Percentiles rank a stretch among this genome's conserved stretches.
phyloP scores from a whole-genome alignment of 78 protist species.

The Creolimax fragrantissima region DNA sequence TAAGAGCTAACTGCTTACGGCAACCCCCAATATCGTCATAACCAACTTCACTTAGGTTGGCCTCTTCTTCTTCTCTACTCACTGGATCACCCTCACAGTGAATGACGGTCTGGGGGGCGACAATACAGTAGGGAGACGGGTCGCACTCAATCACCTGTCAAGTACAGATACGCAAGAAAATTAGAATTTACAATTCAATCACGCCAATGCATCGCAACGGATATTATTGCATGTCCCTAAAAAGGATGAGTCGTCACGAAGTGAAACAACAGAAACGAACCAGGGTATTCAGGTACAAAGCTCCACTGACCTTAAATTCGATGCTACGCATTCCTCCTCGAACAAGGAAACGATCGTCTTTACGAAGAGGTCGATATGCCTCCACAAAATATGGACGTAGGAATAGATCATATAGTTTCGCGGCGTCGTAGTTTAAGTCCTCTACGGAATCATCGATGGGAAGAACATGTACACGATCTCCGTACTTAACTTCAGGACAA shows the following conservation, averaged over 20 bases:
- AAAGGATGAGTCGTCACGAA: too few relatives aligned
- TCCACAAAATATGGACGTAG: slow-evolving; percentile 97
- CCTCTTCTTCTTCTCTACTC: slow-evolving; percentile 98
- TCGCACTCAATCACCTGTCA: slow-evolving; percentile 89
- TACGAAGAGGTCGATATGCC: slow-evolving; percentile 98
- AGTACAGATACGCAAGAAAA: too few relatives aligned
- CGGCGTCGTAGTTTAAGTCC: slow-evolving; percentile 77
- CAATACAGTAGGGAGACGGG: slow-evolving; percentile 73
- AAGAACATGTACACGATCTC: slow-evolving; percentile 86
- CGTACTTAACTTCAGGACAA: slow-evolving; percentile 84
- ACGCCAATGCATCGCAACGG: too few relatives aligned
- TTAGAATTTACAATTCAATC: too few relatives aligned
- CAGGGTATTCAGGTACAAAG: too few relatives aligned
- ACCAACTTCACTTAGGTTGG: slow-evolving; percentile 71
- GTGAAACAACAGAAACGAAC: too few relatives aligned
- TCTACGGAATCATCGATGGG: slow-evolving; percentile 99
- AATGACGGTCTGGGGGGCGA: slow-evolving; percentile 94
- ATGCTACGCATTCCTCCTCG: slow-evolving; percentile 99
- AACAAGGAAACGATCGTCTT: slow-evolving; percentile 79
- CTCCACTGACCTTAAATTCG: slow-evolving; percentile 85
- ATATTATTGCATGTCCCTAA: too few relatives aligned
- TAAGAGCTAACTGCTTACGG: slow-evolving; percentile 95
- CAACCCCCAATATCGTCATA: slow-evolving; percentile 99
- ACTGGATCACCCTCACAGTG: slow-evolving; percentile 99
- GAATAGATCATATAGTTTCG: slow-evolving; percentile 95